Percentiles rank a stretch among this genome's conserved stretches.
phyloP scores from a whole-genome alignment of 2,329 filamentous ascomycete genomes.

The Verticillium longisporum region DNA sequence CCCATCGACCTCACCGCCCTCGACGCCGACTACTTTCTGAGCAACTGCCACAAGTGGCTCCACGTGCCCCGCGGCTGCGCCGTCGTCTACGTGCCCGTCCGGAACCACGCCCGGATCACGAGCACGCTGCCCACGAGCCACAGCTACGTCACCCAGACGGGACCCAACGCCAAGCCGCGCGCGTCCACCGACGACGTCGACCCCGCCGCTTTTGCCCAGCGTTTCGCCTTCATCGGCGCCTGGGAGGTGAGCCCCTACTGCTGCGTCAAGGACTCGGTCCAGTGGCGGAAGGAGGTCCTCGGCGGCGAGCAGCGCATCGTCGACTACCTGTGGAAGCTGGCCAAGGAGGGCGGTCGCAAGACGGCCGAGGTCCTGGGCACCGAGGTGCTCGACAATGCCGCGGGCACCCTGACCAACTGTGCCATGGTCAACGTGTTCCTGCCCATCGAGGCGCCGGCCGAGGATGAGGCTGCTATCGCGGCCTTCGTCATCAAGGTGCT shows the following conservation, averaged over 20 bases:
- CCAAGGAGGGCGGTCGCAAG: conserved; percentile 52
- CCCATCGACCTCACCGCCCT: conserved; percentile 58
- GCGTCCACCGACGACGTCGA: conserved; percentile 33
- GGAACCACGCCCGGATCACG: conserved; percentile 70
- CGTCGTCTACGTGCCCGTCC: conserved; percentile 68
- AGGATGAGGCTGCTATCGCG: conserved; percentile 30
- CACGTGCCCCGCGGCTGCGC: conserved; percentile 73
- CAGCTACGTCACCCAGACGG: conserved; percentile 53
- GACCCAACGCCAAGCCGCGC: conserved; percentile 33
- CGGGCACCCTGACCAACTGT: conserved; percentile 57
- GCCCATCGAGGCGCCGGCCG: conserved; percentile 44
- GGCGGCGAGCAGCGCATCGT: conserved; percentile 69
- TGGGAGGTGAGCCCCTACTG: conserved; percentile 66
- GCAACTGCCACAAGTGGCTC: conserved; percentile 90
- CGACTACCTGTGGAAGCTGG: conserved; percentile 56
- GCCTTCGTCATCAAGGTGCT: conserved; percentile 53
- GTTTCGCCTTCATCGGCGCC: conserved; percentile 75
- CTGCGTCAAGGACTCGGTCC: conserved; percentile 63
- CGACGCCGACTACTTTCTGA: conserved; percentile 80
- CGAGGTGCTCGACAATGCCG: conserved; percentile 60
- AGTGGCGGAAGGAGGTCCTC: conserved; percentile 61
- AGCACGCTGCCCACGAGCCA: conserved; percentile 75
- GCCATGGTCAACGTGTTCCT: conserved; percentile 67
- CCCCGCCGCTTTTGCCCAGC: conserved; percentile 47
- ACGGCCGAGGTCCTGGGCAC: conserved; percentile 62